Evolutionary conservation across 2,329 filamentous ascomycete species (phyloP).

Genomic region (Xylariaceae sp.): DNA sequence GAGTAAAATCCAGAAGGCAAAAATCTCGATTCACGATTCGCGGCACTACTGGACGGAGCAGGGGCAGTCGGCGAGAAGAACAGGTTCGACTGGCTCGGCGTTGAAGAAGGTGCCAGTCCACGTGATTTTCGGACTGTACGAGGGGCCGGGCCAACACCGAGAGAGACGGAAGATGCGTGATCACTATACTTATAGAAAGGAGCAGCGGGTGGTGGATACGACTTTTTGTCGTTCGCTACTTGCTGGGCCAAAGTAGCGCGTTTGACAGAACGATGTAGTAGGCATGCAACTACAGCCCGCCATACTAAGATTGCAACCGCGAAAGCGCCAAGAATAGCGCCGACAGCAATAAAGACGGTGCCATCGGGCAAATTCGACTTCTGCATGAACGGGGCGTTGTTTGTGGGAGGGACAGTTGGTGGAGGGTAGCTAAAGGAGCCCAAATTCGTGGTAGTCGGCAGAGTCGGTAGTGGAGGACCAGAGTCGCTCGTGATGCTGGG

Average conservation of each 20-base stretch:
- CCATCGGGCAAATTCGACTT: constrained; percentile 81
- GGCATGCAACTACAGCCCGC: constrained; percentile 83
- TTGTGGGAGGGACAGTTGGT: constrained; percentile 74
- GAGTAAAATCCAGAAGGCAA: constrained; percentile 91
- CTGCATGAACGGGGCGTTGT: constrained; percentile 86
- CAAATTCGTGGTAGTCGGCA: constrained; percentile 34
- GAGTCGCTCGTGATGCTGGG: constrained; percentile 15
- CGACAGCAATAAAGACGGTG: constrained; percentile 93
- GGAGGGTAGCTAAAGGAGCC: constrained; percentile 63
- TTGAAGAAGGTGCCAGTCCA: constrained; percentile 50
- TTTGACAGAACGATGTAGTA: constrained; percentile 86
- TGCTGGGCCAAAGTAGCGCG: constrained; percentile 75
- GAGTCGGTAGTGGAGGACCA: constrained; percentile 43
- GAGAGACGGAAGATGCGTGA: constrained; percentile 51
- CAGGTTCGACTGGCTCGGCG: constrained; percentile 63
- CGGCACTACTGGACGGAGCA: constrained; percentile 45
- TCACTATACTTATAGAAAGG: constrained; percentile 64
- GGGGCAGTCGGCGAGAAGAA: constrained; percentile 95
- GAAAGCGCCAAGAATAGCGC: constrained; percentile 79
- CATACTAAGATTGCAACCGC: constrained; percentile 78
- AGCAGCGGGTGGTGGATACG: constrained; percentile 54
- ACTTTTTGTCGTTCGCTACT: constrained; percentile 63
- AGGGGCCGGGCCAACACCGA: constrained; percentile 44
- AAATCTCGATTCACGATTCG: constrained; percentile 70
- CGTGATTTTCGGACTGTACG: constrained; percentile 52